phyloP scores from a whole-genome alignment of 345 rosid species.

The Heritiera littoralis region DNA sequence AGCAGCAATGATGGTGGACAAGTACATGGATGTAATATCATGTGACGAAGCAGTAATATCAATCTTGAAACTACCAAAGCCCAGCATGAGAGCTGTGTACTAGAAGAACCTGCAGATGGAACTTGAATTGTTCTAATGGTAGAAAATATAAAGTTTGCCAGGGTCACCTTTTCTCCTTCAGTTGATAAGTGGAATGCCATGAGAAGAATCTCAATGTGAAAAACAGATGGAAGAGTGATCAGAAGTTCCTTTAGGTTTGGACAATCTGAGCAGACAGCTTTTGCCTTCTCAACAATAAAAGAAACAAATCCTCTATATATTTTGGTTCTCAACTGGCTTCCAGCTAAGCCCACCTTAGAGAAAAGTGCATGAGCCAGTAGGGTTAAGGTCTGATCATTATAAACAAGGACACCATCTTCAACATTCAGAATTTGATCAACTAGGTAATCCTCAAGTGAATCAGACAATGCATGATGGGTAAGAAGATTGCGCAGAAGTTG shows the following conservation, averaged over 20 bases:
- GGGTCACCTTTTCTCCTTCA: slow-evolving; percentile 60
- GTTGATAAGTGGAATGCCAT: slow-evolving; percentile 90
- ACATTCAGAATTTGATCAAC: slow-evolving; percentile 67
- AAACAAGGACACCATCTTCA: slow-evolving; percentile 62
- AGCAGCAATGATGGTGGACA: slow-evolving; percentile 76
- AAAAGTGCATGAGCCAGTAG: slow-evolving; percentile 72
- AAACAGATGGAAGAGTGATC: slow-evolving; percentile 74
- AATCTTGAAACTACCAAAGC: slow-evolving; percentile 83
- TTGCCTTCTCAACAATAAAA: slow-evolving; percentile 61
- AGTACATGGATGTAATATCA: slow-evolving; percentile 62
- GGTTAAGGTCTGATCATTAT: slow-evolving; percentile 70
- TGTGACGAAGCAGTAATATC: slow-evolving; percentile 78
- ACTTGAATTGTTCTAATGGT: slow-evolving; percentile 47
- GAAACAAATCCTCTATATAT: slow-evolving; percentile 55
- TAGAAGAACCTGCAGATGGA: slow-evolving; percentile 42
- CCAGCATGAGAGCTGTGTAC: slow-evolving; percentile 74
- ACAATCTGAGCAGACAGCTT: slow-evolving; percentile 46
- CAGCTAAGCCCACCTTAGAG: slow-evolving; percentile 60
- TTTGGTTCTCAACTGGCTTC: slow-evolving; percentile 65
- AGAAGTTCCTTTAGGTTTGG: slow-evolving; percentile 63
- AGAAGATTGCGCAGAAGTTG: slow-evolving; percentile 73
- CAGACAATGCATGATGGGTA: slow-evolving; percentile 55
- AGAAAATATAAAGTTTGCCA: slow-evolving; percentile 57
- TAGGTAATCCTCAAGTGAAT: slow-evolving; percentile 72
- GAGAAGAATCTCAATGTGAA: slow-evolving; percentile 88